Base-by-base conservation (phyloP, 495 filamentous ascomycete species). In the Annulohypoxylon maeteangense region DNA sequence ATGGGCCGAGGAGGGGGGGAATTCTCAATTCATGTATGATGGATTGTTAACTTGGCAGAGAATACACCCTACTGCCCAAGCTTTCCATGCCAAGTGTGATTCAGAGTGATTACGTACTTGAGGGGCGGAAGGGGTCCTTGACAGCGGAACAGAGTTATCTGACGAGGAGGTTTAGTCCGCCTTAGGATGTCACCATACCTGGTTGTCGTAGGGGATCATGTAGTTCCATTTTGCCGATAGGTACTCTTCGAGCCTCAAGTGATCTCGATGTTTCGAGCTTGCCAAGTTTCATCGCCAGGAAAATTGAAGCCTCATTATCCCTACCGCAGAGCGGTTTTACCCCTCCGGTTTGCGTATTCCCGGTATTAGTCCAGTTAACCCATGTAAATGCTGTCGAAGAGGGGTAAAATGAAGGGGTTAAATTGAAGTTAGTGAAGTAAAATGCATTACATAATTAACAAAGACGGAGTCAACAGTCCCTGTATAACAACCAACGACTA, bases 401-500 rank as follows among this genome's bases (percentile, higher is more conserved):
- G 45, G 47, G 47, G 47, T 50, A 50, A 23, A 20, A 47, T 23
- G 44, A 47, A 22, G 23, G 44, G 44, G 16, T 18, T 10, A 47
- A 47, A 20, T 14, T 50, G 47, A 50, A 50, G 47, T 27, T 50
- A 56, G 34, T 20, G 27, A 36, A 23, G 53, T 38, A 38, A 5
- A 56, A 25, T 14, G 31, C 18, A 56, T 56, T 40, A 56, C 53
- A 38, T 40, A 40, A 56, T 56, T 14, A 16, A 22, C 18, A 23
- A 18, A 40, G 8, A 56, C 3, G 32, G 18, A 40, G 29, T 22
- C 18, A 12, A 38, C 8, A 23, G 32, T 25, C 32, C 54, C 31
- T 25, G 54, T 23, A 57, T 34, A 40, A n/a, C 54, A 57, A 25
- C 32, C 2, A 23, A 40, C 14, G 38, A 42, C 32, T 16, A 27